A percentile compares a stretch with the other conserved stretches of the same genome.
These are phyloP conservation scores for Cunninghamia lanceolata DNA, from an alignment of 75 land plant genomes.

Conservation along the genomic window DNA sequence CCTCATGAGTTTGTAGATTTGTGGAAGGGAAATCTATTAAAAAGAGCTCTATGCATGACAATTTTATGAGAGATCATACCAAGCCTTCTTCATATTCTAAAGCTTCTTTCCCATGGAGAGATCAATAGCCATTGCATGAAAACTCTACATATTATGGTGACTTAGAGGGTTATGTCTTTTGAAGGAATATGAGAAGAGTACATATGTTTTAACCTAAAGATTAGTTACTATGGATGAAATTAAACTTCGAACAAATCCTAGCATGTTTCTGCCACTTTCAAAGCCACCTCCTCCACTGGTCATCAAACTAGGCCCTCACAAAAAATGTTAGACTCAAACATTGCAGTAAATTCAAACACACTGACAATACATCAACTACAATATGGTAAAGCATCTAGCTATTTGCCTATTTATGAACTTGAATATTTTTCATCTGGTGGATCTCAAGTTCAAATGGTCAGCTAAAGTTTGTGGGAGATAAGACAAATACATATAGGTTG, in stretches of 20 bases:
- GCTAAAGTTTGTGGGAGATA: too few relatives aligned
- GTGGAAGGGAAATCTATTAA: too few relatives aligned
- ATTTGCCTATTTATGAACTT: neutral
- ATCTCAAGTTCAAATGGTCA: neutral
- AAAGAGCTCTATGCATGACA: too few relatives aligned
- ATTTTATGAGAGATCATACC: too few relatives aligned
- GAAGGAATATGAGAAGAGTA: neutral
- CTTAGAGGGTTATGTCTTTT: neutral
- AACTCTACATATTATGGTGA: neutral
- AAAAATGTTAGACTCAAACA: neutral
- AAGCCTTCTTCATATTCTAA: too few relatives aligned
- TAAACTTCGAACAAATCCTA: slow-evolving; percentile 57
- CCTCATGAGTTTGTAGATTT: too few relatives aligned
- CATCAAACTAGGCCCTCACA: slow-evolving; percentile 16
- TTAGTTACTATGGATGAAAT: slow-evolving; percentile 44
- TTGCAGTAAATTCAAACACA: neutral
- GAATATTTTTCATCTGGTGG: neutral
- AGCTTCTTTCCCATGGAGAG: too few relatives aligned
- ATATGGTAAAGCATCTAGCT: neutral
- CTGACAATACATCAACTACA: neutral
- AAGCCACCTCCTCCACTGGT: slow-evolving; percentile 60
- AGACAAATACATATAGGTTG: too few relatives aligned
- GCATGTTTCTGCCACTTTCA: slow-evolving; percentile 61
- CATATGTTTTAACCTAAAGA: neutral
- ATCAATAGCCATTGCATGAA: too few relatives aligned